Evolutionary conservation across 768 basidiomycete genomes (phyloP).

Genomic region (Coprinopsis marcescibilis): DNA sequence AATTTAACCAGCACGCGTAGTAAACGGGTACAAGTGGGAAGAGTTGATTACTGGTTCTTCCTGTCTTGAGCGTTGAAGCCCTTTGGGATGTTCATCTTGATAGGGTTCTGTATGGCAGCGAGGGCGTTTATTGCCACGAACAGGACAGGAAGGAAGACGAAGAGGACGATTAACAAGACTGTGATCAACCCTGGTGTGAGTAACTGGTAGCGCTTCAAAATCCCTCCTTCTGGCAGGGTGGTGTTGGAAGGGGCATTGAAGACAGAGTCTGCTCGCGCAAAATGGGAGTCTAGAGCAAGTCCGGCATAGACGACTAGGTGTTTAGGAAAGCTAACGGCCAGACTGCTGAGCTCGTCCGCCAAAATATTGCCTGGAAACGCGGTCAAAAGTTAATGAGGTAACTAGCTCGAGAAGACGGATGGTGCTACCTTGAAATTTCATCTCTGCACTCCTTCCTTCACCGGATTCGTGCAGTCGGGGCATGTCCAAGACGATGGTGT

Average conservation of each 20-base stretch:
- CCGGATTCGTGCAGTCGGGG: constrained; percentile 42
- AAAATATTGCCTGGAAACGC: constrained; percentile 37
- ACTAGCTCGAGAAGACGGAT: background rate
- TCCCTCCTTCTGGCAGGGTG: constrained; percentile 45
- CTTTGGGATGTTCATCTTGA: constrained; percentile 58
- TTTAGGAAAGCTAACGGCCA: constrained; percentile 47
- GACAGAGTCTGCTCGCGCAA: constrained; percentile 31
- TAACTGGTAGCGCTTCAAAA: constrained; percentile 70
- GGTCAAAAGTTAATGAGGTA: constrained; percentile 8
- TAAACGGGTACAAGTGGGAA: no score
- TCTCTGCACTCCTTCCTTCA: constrained; percentile 37
- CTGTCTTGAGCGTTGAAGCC: constrained; percentile 63
- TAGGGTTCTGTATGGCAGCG: constrained; percentile 67
- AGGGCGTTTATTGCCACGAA: constrained; percentile 60
- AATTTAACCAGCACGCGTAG: no score
- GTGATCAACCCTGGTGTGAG: constrained; percentile 73
- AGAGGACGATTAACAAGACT: constrained; percentile 55
- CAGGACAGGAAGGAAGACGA: constrained; percentile 62
- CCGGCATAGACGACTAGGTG: constrained; percentile 67
- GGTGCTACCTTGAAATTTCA: constrained; percentile 47
- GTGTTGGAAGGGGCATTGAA: constrained; percentile 23
- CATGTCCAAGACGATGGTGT: constrained; percentile 53
- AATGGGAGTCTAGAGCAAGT: constrained; percentile 28
- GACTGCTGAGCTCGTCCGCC: constrained; percentile 40
- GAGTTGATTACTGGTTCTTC: constrained; percentile 77